Base-by-base conservation (phyloP, 371 early-diverging fungal species). In the Chytridium lagenaria region DNA sequence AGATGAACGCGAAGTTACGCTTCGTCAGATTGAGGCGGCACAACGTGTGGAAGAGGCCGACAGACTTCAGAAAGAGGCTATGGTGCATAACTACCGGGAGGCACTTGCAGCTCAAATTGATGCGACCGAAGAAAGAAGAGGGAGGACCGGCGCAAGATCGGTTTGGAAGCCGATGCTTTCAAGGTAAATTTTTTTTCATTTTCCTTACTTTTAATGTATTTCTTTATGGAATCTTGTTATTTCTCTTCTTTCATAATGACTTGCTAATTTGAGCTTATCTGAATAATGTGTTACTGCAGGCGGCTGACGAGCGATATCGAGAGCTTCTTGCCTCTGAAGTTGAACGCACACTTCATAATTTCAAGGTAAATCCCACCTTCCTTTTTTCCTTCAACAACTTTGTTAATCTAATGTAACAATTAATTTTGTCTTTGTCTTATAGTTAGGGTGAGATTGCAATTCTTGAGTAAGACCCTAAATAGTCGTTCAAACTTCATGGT, bases 71-170 rank as follows among this genome's bases (percentile, higher is more conserved):
- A 76, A 71, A 39, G 59, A 63, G 15, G 31, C 52, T 5, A 37
- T 61, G 31, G 68, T 59, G n/a, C 68, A 74, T n/a, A 61, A 70
- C 30, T 84, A 80, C 67, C 71, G 72, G n/a, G 67, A 64, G 5
- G 69, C 79, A 0, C 70, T 84, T 23, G 68, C 64, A 34, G 71
- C 80, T 51, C 82, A 84, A 69, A 76, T 84, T 64, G 72, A 77
- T 50, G 49, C 50, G 16, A 67, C 68, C 23, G 73, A 79, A 40
- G 76, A 78, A 28, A 68, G 64, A 78, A 73, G 72, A 39, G 71
- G 52, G 73, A 72, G 5, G 73, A 77, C 49, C 23, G 66, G 59
- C 51, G 65, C n/a, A 52, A 34, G 33, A 67, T 68, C 33, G 74
- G 38, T 31, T 16, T 34, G 33, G 75, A 80, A 55, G 73, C 26